Conservation (phyloP, 2,329 filamentous ascomycete species). For the Calonectria naviculata region DNA sequence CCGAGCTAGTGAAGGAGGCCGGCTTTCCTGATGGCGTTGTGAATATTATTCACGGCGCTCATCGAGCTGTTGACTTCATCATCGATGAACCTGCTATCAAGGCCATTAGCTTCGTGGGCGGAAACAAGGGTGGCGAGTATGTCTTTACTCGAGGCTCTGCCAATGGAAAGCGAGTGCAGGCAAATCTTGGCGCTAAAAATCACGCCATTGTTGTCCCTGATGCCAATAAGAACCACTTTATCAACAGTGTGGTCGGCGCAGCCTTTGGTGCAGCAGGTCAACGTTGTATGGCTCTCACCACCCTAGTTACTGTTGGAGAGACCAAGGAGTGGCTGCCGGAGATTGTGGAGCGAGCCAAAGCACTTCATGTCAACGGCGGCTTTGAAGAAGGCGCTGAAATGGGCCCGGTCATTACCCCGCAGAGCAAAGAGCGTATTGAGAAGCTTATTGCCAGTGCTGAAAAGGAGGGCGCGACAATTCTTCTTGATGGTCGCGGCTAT, state of each 20-base stretch:
- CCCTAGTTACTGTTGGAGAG: constrained; percentile 83
- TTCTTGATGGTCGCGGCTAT: constrained; percentile 79
- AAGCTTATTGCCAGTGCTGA: constrained; percentile 78
- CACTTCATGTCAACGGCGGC: constrained; percentile 78
- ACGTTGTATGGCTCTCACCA: constrained; percentile 86
- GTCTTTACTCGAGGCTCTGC: constrained; percentile 81
- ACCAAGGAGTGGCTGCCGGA: constrained; percentile 84
- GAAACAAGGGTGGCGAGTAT: constrained; percentile 88
- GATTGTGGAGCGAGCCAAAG: constrained; percentile 78
- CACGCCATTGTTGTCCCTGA: constrained; percentile 86
- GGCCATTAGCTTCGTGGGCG: constrained; percentile 75
- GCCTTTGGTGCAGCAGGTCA: constrained; percentile 87
- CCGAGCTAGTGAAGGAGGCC: constrained; percentile 80
- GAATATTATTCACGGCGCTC: constrained; percentile 82
- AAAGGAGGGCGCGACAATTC: constrained; percentile 80
- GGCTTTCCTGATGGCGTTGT: constrained; percentile 84
- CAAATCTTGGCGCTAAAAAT: constrained; percentile 88
- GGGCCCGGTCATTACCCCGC: constrained; percentile 81
- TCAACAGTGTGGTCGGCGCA: constrained; percentile 83
- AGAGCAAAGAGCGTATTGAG: constrained; percentile 82
- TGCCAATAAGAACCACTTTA: constrained; percentile 86
- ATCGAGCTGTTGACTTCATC: constrained; percentile 84
- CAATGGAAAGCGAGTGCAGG: constrained; percentile 87
- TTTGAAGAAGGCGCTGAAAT: constrained; percentile 60
- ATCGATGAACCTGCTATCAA: constrained; percentile 71